Evolutionary conservation across 2,329 filamentous ascomycete genomes (phyloP), one percentile per base, ranked within the genome.

Genomic region (Juglanconis sp.): DNA sequence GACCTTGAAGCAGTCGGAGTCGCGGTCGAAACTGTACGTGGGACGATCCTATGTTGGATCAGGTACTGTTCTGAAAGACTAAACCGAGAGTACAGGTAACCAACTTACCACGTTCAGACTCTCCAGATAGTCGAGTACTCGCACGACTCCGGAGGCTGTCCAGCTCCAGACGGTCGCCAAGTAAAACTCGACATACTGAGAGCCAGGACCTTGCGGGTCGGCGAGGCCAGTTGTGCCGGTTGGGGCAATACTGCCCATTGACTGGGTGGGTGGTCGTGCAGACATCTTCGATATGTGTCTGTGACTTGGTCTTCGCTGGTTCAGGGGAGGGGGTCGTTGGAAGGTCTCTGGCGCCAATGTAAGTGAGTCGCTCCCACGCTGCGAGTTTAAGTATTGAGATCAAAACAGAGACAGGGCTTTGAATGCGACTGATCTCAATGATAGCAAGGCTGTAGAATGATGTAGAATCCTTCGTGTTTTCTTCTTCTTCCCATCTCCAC

Each of bases 101-200:
- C 8, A 4, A 60, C 64, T 38, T 49, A 68, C 66, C 24, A 66
- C 40, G 35, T 60, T 50, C 11, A 61, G 34, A 5, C 24, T 35
- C 11, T 60, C 52, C 15, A 73, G 53, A 0, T 49, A 49, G 1
- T 64, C 46, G 10, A 72, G 59, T 1, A 73, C 53, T 30, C 61
- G 60, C 6, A 63, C 54, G 35, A 68, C 56, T 13, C 65, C 67
- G 5, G 59, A 64, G 5, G 64, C 60, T 6, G 59, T 65, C 60
- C 68, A 72, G 2, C 59, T 40, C 69, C 70, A 73, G 38, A 71
- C 48, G 34, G 64, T 67, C 6, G 63, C 32, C 9, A 72, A 42
- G 50, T 68, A 70, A 53, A 72, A 66, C 55, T 71, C 47, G 4
- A 56, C 54, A 44, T 61, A 35, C 7, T 61, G 4, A 4, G 31